Conservation (phyloP, 169 alveolate species). For the Theileria equi region DNA sequence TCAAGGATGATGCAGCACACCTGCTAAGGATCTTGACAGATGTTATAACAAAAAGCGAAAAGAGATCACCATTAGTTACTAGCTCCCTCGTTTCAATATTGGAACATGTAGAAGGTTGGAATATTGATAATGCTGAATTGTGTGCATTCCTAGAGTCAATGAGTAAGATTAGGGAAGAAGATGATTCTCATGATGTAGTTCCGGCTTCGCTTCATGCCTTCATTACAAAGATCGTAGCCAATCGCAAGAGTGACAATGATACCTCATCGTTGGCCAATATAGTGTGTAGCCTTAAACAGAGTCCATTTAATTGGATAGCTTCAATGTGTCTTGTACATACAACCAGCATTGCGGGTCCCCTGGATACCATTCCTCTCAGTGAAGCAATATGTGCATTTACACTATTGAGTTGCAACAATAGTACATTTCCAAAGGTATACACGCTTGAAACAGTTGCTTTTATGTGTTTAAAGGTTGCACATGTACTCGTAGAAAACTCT, state of each 20-base stretch:
- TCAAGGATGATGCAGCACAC: not conserved
- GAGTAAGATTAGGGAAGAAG: not conserved
- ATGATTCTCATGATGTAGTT: slow-evolving; percentile 11
- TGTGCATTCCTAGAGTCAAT: slow-evolving; percentile 6
- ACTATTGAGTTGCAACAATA: slow-evolving; percentile 5
- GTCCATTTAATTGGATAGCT: slow-evolving; percentile 28
- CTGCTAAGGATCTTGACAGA: not conserved
- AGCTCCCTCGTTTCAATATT: slow-evolving; percentile 9
- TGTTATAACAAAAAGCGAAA: slow-evolving; percentile 5
- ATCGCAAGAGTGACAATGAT: not conserved
- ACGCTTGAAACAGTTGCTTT: slow-evolving; percentile 11
- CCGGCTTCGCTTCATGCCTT: slow-evolving; percentile 2
- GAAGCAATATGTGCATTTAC: slow-evolving; percentile 47
- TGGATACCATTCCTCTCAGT: slow-evolving; percentile 37
- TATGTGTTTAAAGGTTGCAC: slow-evolving; percentile 48
- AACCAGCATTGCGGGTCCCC: slow-evolving; percentile 6
- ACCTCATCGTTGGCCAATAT: slow-evolving; percentile 10
- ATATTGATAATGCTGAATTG: not conserved
- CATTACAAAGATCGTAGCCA: not conserved
- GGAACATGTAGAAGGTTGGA: not conserved
- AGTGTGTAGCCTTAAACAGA: slow-evolving; percentile 27
- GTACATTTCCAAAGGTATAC: slow-evolving; percentile 46
- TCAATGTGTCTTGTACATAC: slow-evolving; percentile 8
- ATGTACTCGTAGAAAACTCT: slow-evolving; percentile 21
- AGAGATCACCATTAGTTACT: slow-evolving; percentile 15